Evolutionary conservation across 768 basidiomycete genomes (phyloP), one percentile per base, ranked within the genome.

Genomic region (Pulveroboletus ravenelii): DNA sequence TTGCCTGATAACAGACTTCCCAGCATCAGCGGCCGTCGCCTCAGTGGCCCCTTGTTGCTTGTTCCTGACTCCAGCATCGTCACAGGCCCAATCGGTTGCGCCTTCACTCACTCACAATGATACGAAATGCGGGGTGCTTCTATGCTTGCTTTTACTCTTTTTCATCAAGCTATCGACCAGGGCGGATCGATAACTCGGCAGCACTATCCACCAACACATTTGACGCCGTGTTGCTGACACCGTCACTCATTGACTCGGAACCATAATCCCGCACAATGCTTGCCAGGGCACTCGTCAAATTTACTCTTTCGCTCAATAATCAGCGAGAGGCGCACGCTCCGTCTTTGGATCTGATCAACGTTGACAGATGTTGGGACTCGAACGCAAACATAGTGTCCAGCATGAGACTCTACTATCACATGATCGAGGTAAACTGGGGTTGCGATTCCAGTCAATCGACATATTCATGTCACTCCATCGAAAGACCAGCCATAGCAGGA

Each of bases 41-140:
- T 27, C 25, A 68, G 17, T 8, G 65, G 47, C 27, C 41, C 20
- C 20, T 23, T 23, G 20, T 23, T 23, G 4, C 20, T 23, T 23
- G 20, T 23, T 23, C 20, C 20, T 23, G 20, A 4, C 20, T 23
- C 20, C 20, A 23, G 4, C 20, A 23, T 23, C 4, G 20, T 23
- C 20, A 57, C 59, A 13, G 53, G 46, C 5, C 66, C 69, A 10
- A 23, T 4, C 64, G 65, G 66, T 23, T 65, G 68, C 62, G 42
- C 39, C 74, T 95, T 95, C 56, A 94, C 92, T 60, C 93, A 94
- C 6, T 91, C 92, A 6, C 63, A 91, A 93, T 6, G 31, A 32
- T 12, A 32, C 38, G n/a, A 47, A 36, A 18, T 55, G 20, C n/a
- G 12, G 12, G 5, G 2, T 13, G 12, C 18, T 51, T 38, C 17